Evolutionary conservation across 768 basidiomycete genomes (phyloP).

Genomic region (Tulasnella sp.): DNA sequence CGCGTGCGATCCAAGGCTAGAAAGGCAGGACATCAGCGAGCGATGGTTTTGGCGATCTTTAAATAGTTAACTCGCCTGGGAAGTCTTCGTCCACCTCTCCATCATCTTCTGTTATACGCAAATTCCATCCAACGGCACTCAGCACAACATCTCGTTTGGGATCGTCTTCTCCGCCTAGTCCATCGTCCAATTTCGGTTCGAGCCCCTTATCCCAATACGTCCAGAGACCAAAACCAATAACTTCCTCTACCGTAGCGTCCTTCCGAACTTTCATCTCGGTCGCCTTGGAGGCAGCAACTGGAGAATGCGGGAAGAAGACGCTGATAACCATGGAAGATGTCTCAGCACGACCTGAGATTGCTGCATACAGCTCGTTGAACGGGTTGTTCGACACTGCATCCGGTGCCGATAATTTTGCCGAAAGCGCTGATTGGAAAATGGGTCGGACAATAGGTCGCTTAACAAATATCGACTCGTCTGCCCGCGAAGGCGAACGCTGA

Average conservation of each 20-base stretch:
- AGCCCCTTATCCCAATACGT: conserved; percentile 87
- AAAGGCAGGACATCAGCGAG: not conserved
- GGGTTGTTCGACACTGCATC: conserved; percentile 60
- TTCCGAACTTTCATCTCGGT: conserved; percentile 68
- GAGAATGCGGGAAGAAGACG: conserved; percentile 78
- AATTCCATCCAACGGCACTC: conserved; percentile 79
- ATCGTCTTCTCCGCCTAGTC: conserved; percentile 34
- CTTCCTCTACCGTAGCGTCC: conserved; percentile 90
- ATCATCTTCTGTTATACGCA: conserved; percentile 91
- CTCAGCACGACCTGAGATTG: conserved; percentile 66
- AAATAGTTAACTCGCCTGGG: conserved; percentile 53
- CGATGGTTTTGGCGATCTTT: not conserved
- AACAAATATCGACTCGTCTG: conserved; percentile 17
- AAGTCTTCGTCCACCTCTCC: conserved; percentile 99
- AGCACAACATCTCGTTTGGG: conserved; percentile 46
- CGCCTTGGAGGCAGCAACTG: conserved; percentile 44
- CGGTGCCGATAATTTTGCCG: conserved; percentile 61
- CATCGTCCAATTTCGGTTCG: conserved; percentile 66
- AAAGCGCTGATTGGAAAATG: conserved; percentile 45
- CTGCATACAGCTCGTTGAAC: conserved; percentile 76
- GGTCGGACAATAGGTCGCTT: conserved; percentile 4
- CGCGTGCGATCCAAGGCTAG: conserved; percentile 85
- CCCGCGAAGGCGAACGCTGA: not conserved
- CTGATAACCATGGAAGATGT: conserved; percentile 51
- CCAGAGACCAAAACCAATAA: conserved; percentile 86